Evolutionary conservation across 306 rosid species (phyloP), one percentile per base, ranked within the genome.

Genomic region (Cicer chorassanicum): DNA sequence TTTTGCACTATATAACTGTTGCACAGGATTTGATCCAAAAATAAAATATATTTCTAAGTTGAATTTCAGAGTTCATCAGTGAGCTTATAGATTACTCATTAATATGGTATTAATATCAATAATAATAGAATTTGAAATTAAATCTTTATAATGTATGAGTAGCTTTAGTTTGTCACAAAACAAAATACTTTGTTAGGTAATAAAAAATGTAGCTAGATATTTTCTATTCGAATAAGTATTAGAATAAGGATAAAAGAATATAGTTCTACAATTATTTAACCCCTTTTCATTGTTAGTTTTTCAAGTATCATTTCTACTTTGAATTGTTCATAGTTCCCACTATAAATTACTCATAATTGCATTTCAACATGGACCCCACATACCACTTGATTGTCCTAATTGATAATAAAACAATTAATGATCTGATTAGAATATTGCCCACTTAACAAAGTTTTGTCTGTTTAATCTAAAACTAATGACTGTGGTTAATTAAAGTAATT

Each of bases 361-460:
- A 42, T 61, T 50, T 43, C 14, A 66, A 59, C 6, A 2, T 60
- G 80, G 79, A 49, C 83, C 86, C 88, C 74, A 68, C 82, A 42
- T 45, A 68, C 77, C 85, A 77, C 77, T 64, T 55, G 50, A 15
- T 65, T 68, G 40, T 53, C 69, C 5, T 38, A 21, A 80, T 43
- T 56, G 12, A 24, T 45, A 15, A 29, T 29, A 29, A 29, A 61
- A 36, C 45, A 53, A 75, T 18, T 1, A 40, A 4, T 57, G 39
- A 19, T 18, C 12, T 46, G 12, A 63, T 64, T 7, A 24, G 34
- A 74, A 65, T 63, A 49, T 43, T 62, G 43, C 6, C 42, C 63
- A 70, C 76, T 78, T 73, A 44, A 51, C 60, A 46, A 75, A 24
- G 62, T 12, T 36, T 34, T 59, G 55, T 38, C 8, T 56, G 45